Evolutionary conservation across 331 rosid species (phyloP), one percentile per base, ranked within the genome.

Genomic region (Arachis monticola): DNA sequence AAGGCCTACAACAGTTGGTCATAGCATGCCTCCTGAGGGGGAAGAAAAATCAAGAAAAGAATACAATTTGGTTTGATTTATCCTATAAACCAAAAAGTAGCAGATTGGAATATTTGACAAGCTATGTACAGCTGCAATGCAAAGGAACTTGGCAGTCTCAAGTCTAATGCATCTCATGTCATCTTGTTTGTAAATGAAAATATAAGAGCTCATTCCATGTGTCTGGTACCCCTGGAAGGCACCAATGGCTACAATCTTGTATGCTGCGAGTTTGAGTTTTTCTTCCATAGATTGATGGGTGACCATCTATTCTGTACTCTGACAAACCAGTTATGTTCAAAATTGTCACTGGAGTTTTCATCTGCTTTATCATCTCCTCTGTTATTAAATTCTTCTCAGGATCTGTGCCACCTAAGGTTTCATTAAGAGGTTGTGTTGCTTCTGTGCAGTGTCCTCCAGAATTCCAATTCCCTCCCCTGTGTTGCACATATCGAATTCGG

Each of bases 221-320:
- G 80, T 92, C 99, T n/a, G 97, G 96, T 71, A 94, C 91, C 40
- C 99, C 97, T n/a, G 97, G 99, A 81, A 92, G 92, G 70, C 99
- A 94, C 99, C 99, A 94, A 83, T 90, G 99, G 77, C 99, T 94
- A 76, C 99, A 94, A 76, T 94, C 99, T 85, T 92, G 93, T 83
- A 82, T 51, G 8, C 62, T 67, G 4, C 83, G 79, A 10, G 86
- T 69, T 64, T 11, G 44, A 51, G 38, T 74, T 66, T 74, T 82
- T 70, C 87, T 86, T 67, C 97, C 99, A 53, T 86, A 87, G 6
- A 81, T 50, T 6, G 97, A 92, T 59, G 97, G 97, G 71, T 92
- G 99, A 7, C 90, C 97, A 75, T 94, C 97, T 59, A 88, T 78
- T 56, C 97, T 83, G 70, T 83, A 87, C 55, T 82, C 85, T 9